A percentile compares a stretch with the other conserved stretches of the same genome.
Conservation (phyloP, 495 filamentous ascomycete species). For the Trichoderma orchidacearum region DNA sequence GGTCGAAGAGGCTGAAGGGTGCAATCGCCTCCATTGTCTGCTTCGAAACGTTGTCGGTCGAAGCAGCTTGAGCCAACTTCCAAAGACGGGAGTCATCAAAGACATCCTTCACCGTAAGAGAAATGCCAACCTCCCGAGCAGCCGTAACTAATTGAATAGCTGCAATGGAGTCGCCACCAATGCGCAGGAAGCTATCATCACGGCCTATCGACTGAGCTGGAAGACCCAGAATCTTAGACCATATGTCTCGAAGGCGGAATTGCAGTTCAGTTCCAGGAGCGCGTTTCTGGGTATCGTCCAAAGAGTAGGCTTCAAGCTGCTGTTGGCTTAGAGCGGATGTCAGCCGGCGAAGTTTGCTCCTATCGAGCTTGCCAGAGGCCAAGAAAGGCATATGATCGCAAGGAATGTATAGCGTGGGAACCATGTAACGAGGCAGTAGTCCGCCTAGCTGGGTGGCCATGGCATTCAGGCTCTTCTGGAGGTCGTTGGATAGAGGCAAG, state of each 20-base stretch:
- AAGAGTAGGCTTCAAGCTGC: constrained; percentile 32
- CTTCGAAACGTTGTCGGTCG: too few relatives aligned
- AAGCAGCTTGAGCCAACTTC: not conserved
- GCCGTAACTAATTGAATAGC: not conserved
- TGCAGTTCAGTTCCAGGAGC: constrained; percentile 14
- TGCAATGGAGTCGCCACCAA: not conserved
- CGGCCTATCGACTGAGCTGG: constrained; percentile 12
- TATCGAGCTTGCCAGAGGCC: constrained; percentile 5
- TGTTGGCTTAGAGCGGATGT: constrained; percentile 15
- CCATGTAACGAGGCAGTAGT: constrained; percentile 8
- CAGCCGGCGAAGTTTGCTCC: constrained; percentile 19
- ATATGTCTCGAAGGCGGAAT: not conserved
- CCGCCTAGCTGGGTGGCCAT: not conserved
- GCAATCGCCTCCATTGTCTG: not conserved
- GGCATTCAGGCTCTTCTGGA: not conserved
- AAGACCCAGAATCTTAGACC: not conserved
- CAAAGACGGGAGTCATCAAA: not conserved
- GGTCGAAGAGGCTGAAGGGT: not conserved
- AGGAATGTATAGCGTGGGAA: constrained; percentile 1
- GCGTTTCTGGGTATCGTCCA: constrained; percentile 30
- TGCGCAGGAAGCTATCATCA: constrained; percentile 1
- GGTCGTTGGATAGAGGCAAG: not conserved
- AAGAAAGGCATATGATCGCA: constrained; percentile 16
- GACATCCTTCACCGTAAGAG: not conserved
- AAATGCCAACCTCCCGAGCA: not conserved